Base-by-base conservation (phyloP, 805 yeast genomes). In the Starmera amethionina region DNA sequence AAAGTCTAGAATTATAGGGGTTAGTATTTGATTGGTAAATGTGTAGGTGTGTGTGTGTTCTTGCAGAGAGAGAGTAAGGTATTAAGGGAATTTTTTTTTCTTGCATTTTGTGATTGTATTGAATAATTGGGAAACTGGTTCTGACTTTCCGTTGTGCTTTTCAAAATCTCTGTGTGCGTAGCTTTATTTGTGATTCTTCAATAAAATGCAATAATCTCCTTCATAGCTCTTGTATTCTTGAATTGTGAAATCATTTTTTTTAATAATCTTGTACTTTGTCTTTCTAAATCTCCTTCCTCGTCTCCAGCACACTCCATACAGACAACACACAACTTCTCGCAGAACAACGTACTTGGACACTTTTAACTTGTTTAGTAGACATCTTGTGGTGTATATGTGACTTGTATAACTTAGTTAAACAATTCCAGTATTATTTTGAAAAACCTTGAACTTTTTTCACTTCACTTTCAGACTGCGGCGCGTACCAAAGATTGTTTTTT, bases 271-370 rank as follows among this genome's bases (percentile, higher is more conserved):
- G 25, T 22, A 22, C 25, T 22, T 22, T 22, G 34, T 28, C 37
- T 11, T 41, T 31, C 40, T 30, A 31, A 32, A 29, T 16, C 32
- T 35, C 29, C 31, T 39, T 30, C 32, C 22, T 28, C 30, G 18
- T 18, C 28, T 18, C 6, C 8, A 3, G 10, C 31, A 30, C 25
- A 22, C 25, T 22, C 25, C 25, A 22, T 7, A 22, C 25, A 22
- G 25, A 22, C 25, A 22, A 22, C 25, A n/a, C n/a, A n/a, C n/a
- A n/a, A 22, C 25, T 22, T 22, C 25, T 18, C 36, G 7, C 6
- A 5, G 28, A 30, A 30, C 35, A 49, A 80, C 88, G 75, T 80
- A 80, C 88, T 78, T 82, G 89, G 68, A 83, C 90, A 74, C 89
- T 81, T 78, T 83, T 87, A 69, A 72, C 55, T 48, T 52, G 43